Base-by-base conservation (phyloP, 2,329 filamentous ascomycete species). In the Diaporthe vexans region DNA sequence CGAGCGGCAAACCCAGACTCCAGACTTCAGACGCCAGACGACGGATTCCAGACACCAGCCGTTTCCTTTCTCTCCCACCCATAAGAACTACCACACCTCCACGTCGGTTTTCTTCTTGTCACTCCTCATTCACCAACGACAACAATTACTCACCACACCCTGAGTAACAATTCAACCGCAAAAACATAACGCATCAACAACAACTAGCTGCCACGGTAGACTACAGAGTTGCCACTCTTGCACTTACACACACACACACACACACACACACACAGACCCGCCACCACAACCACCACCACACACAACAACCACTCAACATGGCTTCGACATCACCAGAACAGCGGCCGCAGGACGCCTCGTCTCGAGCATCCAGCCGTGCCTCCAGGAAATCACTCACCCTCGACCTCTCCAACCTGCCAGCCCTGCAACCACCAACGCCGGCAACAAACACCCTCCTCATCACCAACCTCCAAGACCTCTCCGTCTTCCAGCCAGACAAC, bases 391-490 rank as follows among this genome's bases (percentile, higher is more conserved):
- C 86, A 75, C 89, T 95, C 73, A 92, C 91, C 29, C 89, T 97
- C 80, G 94, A 96, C 81, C 89, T 96, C 59, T 93, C 93, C 76
- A 89, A 88, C 80, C 85, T 96, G 56, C 94, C 94, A 67, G 89
- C 93, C 48, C 87, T 94, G 72, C 86, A 87, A 56, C 89, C 91
- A 81, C 94, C 94, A n/a, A 91, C 93, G 35, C 90, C 92, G 72
- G 93, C 94, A 8, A 94, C 93, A 78, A 97, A 97, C 86, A 97
- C 94, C 0, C 91, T 97, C 73, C 91, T 97, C 80, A 93, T 97
- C 81, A 97, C 94, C 79, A 95, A 95, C 85, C 90, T 97, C 75
- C 86, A 92, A 80, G 90, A 94, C 77, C 85, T 88, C 74, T 91
- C 93, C 79, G 91, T 95, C 85, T 97, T 96, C 88, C 87, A 90